Evolutionary conservation across 1,139 yeast species (phyloP), one percentile per base, ranked within the genome.

Genomic region (Yamadazyma membranifaciens): DNA sequence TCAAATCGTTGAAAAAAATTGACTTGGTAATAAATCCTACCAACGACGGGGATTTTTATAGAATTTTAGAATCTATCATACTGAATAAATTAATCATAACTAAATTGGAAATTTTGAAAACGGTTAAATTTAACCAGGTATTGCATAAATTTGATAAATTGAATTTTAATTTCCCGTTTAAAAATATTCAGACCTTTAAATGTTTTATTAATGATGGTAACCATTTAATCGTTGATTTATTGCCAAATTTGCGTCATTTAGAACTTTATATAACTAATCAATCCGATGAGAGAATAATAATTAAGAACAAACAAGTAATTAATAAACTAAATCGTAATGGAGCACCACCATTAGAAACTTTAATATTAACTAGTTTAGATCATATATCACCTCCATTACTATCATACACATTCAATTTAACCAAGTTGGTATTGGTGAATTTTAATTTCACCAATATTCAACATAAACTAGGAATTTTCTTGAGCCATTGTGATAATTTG

Each of bases 371-470:
- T 3, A 24, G 39, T 13, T 20, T 10, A 6, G 11, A 12, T 9
- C 29, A 24, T 12, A 15, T 31, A 3, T 13, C 22, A 24, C 49
- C 14, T 45, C 56, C 39, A 39, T 38, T 64, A 16, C 38, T 46
- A 4, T 33, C 36, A 3, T 42, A 49, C 13, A 31, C 36, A 0
- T 60, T 67, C 37, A 49, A 51, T 14, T 50, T 69, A 22, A 55
- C 51, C 1, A 60, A 53, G 27, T 45, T 69, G 11, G 54, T 59
- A 1, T 41, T 69, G 2, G 63, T 56, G 1, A 62, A 65, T 9
- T 67, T 56, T 46, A 69, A 66, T 41, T 67, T 69, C 41, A 45
- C 46, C 3, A 57, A 60, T 40, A 45, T 47, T 24, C 54, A 62
- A 14, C 67, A 62, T 9, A 41, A 39, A 6, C 57, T 69, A 26